Base-by-base conservation (phyloP, 2,329 filamentous ascomycete genomes). In the Myrmaecium sp. region DNA sequence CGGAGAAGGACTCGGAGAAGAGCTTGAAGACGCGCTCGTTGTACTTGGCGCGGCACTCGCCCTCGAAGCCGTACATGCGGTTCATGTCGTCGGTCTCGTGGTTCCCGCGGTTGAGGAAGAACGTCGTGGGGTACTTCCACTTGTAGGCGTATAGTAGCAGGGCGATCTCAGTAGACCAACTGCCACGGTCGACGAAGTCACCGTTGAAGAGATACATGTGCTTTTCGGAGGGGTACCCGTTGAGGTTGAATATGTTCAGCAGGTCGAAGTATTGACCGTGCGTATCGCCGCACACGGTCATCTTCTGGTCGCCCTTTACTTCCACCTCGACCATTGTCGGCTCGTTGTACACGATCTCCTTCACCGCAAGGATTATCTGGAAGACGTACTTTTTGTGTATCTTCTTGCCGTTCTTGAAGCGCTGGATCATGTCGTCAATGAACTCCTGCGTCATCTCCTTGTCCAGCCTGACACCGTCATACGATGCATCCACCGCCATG, bases 31-130 rank as follows among this genome's bases (percentile, higher is more conserved):
- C 70, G 23, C 80, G 75, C 55, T 93, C 89, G 50, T 81, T 94
- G 57, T 98, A 98, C 58, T 98, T 98, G 41, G 82, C 81, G 54
- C 86, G 89, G 63, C 89, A 95, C 52, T 98, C 89, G 47, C 89
- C 89, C 54, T 98, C 89, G 44, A 98, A 98, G 11, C 89, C 89
- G 49, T 98, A 98, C 28, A 89, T 84, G 38, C 82, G 74, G 63
- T 98, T 98, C 89, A 98, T 98, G 54, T 94, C 86, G 49, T 95
- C 86, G 25, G 89, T 95, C 59, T 98, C 89, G 57, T 98, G 89
- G 56, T 98, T 98, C 40, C 89, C 89, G 34, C 89, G 74, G 63
- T 98, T 98, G 36, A 98, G 62, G 69, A 92, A 95, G 64, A 98
- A 86, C 29, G 64, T 71, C 22, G 72, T 69, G 5, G 89, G 89